Evolutionary conservation across 208 protist species (phyloP).

Genomic region (Eutreptiella sp.): DNA sequence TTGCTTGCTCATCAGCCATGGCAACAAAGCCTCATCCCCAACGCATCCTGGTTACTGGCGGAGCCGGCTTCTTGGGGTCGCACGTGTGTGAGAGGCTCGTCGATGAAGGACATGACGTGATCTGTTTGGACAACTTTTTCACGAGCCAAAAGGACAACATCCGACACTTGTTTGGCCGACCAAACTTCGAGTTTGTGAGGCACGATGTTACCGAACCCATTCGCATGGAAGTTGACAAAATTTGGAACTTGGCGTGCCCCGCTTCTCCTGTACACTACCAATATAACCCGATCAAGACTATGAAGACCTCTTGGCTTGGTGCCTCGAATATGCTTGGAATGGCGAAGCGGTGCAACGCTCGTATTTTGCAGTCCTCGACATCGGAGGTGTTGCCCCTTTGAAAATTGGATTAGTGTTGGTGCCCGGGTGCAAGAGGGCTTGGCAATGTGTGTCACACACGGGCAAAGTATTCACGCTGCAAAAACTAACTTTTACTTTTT

Average conservation of each 20-base stretch:
- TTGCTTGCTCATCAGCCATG: too few species aligned
- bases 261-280: slow-evolving; percentile 83
- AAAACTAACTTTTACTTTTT: too few species aligned
- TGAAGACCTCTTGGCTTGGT: slow-evolving; percentile 80
- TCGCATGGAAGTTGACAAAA: slow-evolving; percentile 49
- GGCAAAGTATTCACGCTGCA: too few species aligned
- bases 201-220: slow-evolving; percentile 67
- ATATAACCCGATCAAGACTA: slow-evolving; percentile 80
- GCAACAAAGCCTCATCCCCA: too few species aligned
- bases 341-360: slow-evolving; percentile 61
- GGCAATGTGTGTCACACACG: too few species aligned
- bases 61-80: slow-evolving; percentile 88
- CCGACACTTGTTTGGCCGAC: slow-evolving; percentile 49
- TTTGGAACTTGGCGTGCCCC: slow-evolving; percentile 89
- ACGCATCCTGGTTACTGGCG: slow-evolving; percentile 80
- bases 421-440: too few species aligned
- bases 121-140: slow-evolving; percentile 82
- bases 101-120: slow-evolving; percentile 57
- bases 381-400: too few species aligned
- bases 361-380: slow-evolving; percentile 72
- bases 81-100: slow-evolving; percentile 73
- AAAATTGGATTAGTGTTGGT: too few species aligned
- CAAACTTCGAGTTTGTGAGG: slow-evolving; percentile 74
- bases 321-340: slow-evolving; percentile 82
- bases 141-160: slow-evolving; percentile 67